A percentile compares a stretch with the other conserved stretches of the same genome.
phyloP scores from a whole-genome alignment of 2,329 filamentous ascomycete genomes.

The Sporothrix euskadiensis region DNA sequence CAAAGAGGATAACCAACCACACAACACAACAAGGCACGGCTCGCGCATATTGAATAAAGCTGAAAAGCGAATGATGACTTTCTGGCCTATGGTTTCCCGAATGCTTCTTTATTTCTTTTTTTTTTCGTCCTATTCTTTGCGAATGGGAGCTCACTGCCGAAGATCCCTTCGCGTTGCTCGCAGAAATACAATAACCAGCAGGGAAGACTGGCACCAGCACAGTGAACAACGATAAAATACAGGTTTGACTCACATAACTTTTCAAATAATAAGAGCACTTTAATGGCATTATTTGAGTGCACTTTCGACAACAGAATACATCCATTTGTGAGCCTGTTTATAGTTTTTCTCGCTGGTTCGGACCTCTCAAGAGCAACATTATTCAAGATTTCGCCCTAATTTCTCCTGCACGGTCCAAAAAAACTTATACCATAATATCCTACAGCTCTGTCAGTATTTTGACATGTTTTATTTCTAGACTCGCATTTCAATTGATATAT shows the following conservation, averaged over 20 bases:
- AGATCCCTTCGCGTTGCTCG: not conserved
- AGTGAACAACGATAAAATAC: not conserved
- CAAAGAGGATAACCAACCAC: constrained; percentile 8
- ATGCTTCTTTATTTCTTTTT: not conserved
- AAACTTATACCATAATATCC: not conserved
- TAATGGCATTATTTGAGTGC: not conserved
- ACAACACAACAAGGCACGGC: not conserved
- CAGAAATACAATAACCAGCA: not conserved
- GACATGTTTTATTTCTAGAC: not conserved
- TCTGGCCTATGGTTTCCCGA: not conserved
- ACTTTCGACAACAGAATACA: not conserved
- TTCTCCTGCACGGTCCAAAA: not conserved
- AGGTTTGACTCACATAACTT: not conserved
- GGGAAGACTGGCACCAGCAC: not conserved
- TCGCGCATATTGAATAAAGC: not conserved
- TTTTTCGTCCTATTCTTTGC: not conserved
- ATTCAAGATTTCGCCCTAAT: not conserved
- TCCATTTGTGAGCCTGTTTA: not conserved
- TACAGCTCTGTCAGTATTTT: too few species aligned
- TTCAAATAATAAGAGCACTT: not conserved
- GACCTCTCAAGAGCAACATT: too few species aligned
- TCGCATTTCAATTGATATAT: not conserved
- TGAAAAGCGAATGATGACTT: not conserved
- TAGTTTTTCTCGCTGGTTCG: not conserved
- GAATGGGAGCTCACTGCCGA: not conserved